Percentiles rank a stretch among this genome's conserved stretches.
phyloP scores from a whole-genome alignment of 2,329 filamentous ascomycete species.

The Trichoderma hamatum region DNA sequence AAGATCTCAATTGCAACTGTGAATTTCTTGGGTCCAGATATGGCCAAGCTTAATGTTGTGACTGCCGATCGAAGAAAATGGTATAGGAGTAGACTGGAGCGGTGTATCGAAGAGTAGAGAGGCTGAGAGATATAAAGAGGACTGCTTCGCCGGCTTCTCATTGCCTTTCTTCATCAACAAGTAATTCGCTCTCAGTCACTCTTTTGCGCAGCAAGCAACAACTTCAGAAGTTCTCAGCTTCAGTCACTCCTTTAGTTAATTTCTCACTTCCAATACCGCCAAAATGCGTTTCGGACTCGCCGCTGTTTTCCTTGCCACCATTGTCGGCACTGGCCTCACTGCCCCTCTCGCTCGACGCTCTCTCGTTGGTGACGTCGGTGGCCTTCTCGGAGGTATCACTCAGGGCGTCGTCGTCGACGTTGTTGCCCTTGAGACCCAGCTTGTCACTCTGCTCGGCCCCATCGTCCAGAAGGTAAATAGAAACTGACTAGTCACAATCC shows the following conservation, averaged over 20 bases:
- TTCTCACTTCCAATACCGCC: constrained; percentile 14
- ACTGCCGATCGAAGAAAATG: constrained; percentile 14
- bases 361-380: constrained; percentile 17
- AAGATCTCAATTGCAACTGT: neutral
- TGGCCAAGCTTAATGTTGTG: constrained; percentile 8
- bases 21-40: neutral
- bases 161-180: constrained; percentile 14
- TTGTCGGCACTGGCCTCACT: constrained; percentile 25
- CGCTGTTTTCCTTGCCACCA: constrained; percentile 18
- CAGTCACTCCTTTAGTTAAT: constrained; percentile 23
- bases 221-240: constrained; percentile 19
- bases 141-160: constrained; percentile 1
- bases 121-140: constrained; percentile 18
- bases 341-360: constrained; percentile 16
- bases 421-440: constrained; percentile 29
- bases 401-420: constrained; percentile 28
- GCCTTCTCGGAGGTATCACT: constrained; percentile 8
- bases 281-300: constrained; percentile 28
- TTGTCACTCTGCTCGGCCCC: constrained; percentile 30
- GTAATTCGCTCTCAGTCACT: constrained; percentile 21
- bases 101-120: neutral
- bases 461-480: constrained; percentile 28
- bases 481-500: neutral
- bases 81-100: neutral
- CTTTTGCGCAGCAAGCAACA: constrained; percentile 15